These are phyloP conservation scores for Rossbeevera mucosa DNA, from an alignment of 768 basidiomycete genomes.

Conservation along the genomic window DNA sequence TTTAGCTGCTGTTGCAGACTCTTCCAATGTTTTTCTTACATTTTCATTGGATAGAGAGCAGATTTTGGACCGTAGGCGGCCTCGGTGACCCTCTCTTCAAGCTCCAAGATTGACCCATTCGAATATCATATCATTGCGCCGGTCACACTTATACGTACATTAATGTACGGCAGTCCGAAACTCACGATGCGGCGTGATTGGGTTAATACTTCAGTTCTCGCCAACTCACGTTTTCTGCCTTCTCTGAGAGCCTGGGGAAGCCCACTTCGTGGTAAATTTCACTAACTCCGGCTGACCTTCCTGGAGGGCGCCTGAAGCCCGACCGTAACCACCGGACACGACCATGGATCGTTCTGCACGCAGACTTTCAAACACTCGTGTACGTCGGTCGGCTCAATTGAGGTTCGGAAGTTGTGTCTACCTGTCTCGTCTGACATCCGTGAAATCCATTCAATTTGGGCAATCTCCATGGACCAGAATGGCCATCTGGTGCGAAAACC, in stretches of 20 bases:
- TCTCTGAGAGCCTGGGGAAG: background rate
- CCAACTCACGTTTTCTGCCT: background rate
- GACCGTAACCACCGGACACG: constrained; percentile 3
- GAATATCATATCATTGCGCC: background rate
- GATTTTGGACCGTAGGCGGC: background rate
- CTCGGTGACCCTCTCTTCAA: background rate
- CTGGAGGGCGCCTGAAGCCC: background rate
- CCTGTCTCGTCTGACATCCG: background rate
- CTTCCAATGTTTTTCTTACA: background rate
- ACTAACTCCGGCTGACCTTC: background rate
- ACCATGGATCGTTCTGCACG: background rate
- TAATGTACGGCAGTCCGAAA: background rate
- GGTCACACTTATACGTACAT: background rate
- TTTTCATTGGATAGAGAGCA: background rate
- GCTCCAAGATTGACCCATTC: background rate
- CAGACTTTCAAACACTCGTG: constrained; percentile 6
- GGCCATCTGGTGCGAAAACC: background rate
- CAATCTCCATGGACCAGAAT: background rate
- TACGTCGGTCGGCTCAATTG: constrained; percentile 7
- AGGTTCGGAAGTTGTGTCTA: constrained; percentile 1
- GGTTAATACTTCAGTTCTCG: background rate
- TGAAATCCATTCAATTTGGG: background rate
- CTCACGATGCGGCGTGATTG: background rate
- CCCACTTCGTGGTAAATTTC: background rate
- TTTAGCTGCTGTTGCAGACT: background rate